A percentile compares a stretch with the other conserved stretches of the same genome.
Evolutionary conservation across 2,329 filamentous ascomycete species (phyloP).

Genomic region (Sporothrix luriei): DNA sequence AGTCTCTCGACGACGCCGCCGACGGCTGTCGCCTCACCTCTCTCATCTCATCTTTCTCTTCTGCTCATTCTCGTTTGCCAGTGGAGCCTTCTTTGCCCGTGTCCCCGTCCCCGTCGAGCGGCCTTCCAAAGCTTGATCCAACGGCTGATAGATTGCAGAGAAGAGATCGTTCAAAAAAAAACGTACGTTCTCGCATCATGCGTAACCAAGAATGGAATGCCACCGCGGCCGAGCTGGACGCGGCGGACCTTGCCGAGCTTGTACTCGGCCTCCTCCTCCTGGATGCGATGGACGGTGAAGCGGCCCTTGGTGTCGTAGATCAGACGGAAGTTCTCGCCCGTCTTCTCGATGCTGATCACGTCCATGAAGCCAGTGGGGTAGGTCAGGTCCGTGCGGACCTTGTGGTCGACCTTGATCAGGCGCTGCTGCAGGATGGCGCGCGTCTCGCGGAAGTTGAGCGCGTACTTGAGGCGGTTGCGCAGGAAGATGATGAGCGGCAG

Average conservation of each 20-base stretch:
- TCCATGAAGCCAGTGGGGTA: slow-evolving; percentile 99
- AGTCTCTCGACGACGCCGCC: not conserved
- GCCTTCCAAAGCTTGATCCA: slow-evolving; percentile 97
- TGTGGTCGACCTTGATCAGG: slow-evolving; percentile 98
- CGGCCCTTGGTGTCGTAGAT: slow-evolving; percentile 99
- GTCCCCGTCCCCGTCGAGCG: slow-evolving; percentile 34
- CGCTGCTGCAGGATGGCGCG: slow-evolving; percentile 99
- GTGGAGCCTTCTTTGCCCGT: slow-evolving; percentile 25
- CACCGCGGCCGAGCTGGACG: slow-evolving; percentile 97
- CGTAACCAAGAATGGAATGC: slow-evolving; percentile 99
- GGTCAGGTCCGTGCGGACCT: slow-evolving; percentile 98
- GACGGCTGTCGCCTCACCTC: not conserved
- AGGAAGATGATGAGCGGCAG: slow-evolving; percentile 99
- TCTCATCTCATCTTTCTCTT: not conserved
- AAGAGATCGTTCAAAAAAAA: slow-evolving; percentile 51
- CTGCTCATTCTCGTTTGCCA: slow-evolving; percentile 15
- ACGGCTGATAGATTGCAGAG: slow-evolving; percentile 98
- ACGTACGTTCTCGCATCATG: slow-evolving; percentile 99
- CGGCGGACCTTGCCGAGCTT: slow-evolving; percentile 99
- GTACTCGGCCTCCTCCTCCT: slow-evolving; percentile 98
- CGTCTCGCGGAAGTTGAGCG: slow-evolving; percentile 96
- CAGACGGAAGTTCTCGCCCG: slow-evolving; percentile 99
- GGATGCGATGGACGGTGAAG: slow-evolving; percentile 99
- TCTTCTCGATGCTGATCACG: slow-evolving; percentile 99
- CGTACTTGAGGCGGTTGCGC: slow-evolving; percentile 97